Base-by-base conservation (phyloP, 768 basidiomycete genomes). In the Pleurotus tuoliensis region DNA sequence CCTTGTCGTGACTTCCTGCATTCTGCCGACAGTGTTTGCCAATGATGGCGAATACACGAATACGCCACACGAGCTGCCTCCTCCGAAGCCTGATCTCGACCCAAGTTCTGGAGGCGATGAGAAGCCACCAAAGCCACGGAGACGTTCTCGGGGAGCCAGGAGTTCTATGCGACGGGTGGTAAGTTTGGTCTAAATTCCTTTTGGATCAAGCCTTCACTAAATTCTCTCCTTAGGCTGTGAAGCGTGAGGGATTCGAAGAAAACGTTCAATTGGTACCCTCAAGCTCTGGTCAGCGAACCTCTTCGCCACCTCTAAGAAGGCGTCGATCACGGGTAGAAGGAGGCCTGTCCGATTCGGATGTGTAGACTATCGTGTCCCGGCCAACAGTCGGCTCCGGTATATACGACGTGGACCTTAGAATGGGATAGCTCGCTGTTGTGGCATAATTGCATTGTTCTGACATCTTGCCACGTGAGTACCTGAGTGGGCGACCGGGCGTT, bases 11-110 rank as follows among this genome's bases (percentile, higher is more conserved):
- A 78, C 71, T 9, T 73, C 71, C 6, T 86, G 79, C 59, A 67
- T 84, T 50, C 71, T 86, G 6, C 82, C 84, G n/a, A 68, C 71
- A 1, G 69, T 76, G 34, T 65, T 73, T 40, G 64, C 60, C n/a
- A 60, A 27, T 54, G 47, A 48, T 34, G 25, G 59, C 49, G 45
- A 50, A 39, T 50, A 51, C 34, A 54, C 41, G 18, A 27, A 39
- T 16, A 20, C 37, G 18, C 34, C 51, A 53, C 51, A 37, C 9
- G 51, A 53, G 13, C 18, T 53, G 18, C 51, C 51, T 12, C 24
- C 51, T 25, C 48, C 25, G 43, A 47, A 52, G 27, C 25, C 40
- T 34, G 59, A 62, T 37, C 52, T 54, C 58, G 45, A 58, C 59
- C 51, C 55, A 58, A 34, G 62, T 63, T 40, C 22, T 30, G 27